Conservation (phyloP, 495 filamentous ascomycete species). For the Hyaloscypha finlandica region DNA sequence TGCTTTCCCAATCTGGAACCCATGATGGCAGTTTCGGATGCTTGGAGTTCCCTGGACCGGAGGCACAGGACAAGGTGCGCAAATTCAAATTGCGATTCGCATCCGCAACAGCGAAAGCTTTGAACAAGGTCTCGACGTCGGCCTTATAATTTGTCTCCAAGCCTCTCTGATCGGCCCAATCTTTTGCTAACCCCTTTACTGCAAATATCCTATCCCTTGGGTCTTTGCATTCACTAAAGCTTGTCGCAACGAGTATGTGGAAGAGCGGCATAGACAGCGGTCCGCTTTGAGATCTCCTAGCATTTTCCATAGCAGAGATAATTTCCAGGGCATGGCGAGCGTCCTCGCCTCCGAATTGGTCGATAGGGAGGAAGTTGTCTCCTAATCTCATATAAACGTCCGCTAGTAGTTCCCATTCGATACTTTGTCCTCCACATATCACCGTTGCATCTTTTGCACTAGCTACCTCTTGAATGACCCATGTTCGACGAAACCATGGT, state of each 20-base stretch:
- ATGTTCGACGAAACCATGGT: conserved; percentile 37
- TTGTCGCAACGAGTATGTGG: conserved; percentile 12
- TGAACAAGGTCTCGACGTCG: conserved; percentile 10
- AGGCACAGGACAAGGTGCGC: conserved; percentile 21
- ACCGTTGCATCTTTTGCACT: conserved; percentile 14
- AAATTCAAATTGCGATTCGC: conserved; percentile 11
- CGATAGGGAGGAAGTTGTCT: conserved; percentile 2
- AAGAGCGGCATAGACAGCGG: conserved; percentile 11
- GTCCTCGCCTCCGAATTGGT: neutral
- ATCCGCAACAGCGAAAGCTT: conserved; percentile 23
- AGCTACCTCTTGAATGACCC: conserved; percentile 34
- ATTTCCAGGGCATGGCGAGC: conserved; percentile 7
- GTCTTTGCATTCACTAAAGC: conserved; percentile 12
- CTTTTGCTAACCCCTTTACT: conserved; percentile 11
- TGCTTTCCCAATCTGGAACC: conserved; percentile 31
- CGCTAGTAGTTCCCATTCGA: conserved; percentile 9
- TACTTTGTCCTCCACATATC: neutral
- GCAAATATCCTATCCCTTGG: conserved; percentile 16
- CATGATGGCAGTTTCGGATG: conserved; percentile 31
- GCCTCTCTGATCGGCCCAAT: conserved; percentile 1
- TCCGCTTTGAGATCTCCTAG: conserved; percentile 2
- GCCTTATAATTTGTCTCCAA: conserved; percentile 1
- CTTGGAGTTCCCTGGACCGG: neutral
- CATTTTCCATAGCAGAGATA: conserved; percentile 13
- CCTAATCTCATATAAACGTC: conserved; percentile 14